Base-by-base conservation (phyloP, 768 basidiomycete genomes). In the Dentipellis sp. region DNA sequence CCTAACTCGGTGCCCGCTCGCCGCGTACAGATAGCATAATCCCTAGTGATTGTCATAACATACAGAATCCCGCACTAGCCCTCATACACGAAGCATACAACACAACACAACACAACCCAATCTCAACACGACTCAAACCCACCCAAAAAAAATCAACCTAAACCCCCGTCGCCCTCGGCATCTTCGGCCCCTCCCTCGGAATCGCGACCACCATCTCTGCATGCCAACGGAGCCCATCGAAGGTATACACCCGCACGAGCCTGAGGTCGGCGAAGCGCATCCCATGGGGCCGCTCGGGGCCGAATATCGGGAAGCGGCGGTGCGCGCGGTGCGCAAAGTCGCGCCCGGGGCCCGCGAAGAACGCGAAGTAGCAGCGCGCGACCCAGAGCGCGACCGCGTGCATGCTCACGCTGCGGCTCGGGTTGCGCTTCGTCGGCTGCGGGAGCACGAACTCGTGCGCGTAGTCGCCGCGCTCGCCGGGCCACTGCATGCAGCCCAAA, bases 131-230 rank as follows among this genome's bases (percentile, higher is more conserved):
- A 29, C 3, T 29, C 29, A 29, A 29, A 29, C 29, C 3, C 29
- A 6, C 29, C 29, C 6, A 3, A 29, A 29, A 29, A 56, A 78
- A 77, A 62, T 80, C 83, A 56, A 78, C 85, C 65, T 83, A 77
- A 49, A 94, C 93, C 0, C 76, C 94, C 47, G 76, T 78, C n/a
- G 79, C 91, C 0, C 81, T 97, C 2, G 94, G 94, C 1, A 75
- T 97, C 52, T 84, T 89, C 68, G 74, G 86, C n/a, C 42, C 42
- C 42, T 45, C n/a, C 42, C 9, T 19, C 42, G 42, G n/a, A n/a
- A 45, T 45, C 16, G 42, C n/a, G 14, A 45, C 42, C n/a, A 19
- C 42, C 42, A 45, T 45, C n/a, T 45, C 42, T 3, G 42, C 19
- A 45, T 45, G 42, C 42, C 42, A 45, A 19, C 9, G n/a, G 2